Conservation (phyloP, 768 basidiomycete species). For the Filobasidium wieringae region DNA sequence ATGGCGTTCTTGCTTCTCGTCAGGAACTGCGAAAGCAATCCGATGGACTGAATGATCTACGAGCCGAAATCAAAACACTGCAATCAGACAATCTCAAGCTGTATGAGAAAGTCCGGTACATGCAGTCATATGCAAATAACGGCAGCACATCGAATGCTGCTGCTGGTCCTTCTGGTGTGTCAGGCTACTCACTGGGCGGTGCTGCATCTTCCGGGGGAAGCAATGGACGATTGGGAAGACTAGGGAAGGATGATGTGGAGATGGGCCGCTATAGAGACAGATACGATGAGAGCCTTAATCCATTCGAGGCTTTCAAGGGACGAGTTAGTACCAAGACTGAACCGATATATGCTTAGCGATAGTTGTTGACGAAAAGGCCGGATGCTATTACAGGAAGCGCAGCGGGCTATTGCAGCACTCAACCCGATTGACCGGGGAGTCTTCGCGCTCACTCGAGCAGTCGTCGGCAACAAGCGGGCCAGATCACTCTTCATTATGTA, state of each 20-base stretch:
- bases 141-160: slow-evolving; percentile 39
- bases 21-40: slow-evolving; percentile 92
- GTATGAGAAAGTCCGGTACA: slow-evolving; percentile 97
- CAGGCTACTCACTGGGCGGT: neutral
- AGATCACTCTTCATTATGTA: slow-evolving; percentile 81
- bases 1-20: neutral
- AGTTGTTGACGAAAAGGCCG: neutral
- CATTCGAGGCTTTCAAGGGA: slow-evolving; percentile 93
- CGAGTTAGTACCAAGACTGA: slow-evolving; percentile 53
- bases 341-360: too few relatives aligned
- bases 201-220: slow-evolving; percentile 15
- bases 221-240: slow-evolving; percentile 11
- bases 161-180: slow-evolving; percentile 46
- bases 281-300: slow-evolving; percentile 96
- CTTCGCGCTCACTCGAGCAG: slow-evolving; percentile 66
- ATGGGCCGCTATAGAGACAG: slow-evolving; percentile 78
- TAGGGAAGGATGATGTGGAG: slow-evolving; percentile 47
- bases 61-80: slow-evolving; percentile 76
- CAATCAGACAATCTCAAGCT: slow-evolving; percentile 94
- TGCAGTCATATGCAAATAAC: slow-evolving; percentile 89
- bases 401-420: slow-evolving; percentile 78
- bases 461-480: slow-evolving; percentile 81
- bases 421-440: slow-evolving; percentile 85
- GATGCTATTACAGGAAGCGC: slow-evolving; percentile 65
- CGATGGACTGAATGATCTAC: slow-evolving; percentile 85